Conservation (phyloP, 768 basidiomycete genomes). For the Termitomyces sp. region DNA sequence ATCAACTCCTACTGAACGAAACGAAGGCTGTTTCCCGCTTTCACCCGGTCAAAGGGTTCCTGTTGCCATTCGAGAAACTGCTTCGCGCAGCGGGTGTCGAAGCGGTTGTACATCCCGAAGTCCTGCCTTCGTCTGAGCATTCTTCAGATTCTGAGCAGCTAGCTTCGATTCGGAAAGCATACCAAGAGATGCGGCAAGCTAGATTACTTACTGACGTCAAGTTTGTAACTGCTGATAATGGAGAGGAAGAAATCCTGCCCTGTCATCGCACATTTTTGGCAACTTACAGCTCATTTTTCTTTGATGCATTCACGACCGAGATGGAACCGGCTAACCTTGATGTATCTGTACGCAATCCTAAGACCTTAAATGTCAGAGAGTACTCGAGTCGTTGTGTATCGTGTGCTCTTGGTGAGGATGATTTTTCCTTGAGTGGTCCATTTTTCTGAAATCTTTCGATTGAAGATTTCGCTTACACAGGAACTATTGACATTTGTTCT, state of each 20-base stretch:
- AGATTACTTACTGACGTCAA: conserved; percentile 29
- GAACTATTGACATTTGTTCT: background rate
- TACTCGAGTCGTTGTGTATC: conserved; percentile 18
- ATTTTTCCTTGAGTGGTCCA: background rate
- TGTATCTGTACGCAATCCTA: conserved; percentile 6
- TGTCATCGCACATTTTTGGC: conserved; percentile 37
- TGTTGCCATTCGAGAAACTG: conserved; percentile 25
- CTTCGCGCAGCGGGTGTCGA: conserved; percentile 27
- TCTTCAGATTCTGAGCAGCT: conserved; percentile 11
- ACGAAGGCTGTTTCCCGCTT: conserved; percentile 21
- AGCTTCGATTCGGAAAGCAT: conserved; percentile 16
- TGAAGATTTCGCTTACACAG: conserved; percentile 30
- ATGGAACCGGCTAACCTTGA: conserved; percentile 15
- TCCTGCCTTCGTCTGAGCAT: conserved; percentile 11
- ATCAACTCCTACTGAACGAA: conserved; percentile 32
- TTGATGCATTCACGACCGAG: conserved; percentile 20
- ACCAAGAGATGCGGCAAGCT: conserved; percentile 27
- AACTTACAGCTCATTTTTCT: conserved; percentile 26
- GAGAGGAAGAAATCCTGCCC: conserved; percentile 17
- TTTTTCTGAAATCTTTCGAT: background rate
- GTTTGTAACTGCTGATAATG: conserved; percentile 19
- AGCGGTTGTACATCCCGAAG: conserved; percentile 12
- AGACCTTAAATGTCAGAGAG: conserved; percentile 3
- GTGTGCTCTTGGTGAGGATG: conserved; percentile 21
- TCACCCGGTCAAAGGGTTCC: conserved; percentile 26